A percentile compares a stretch with the other conserved stretches of the same genome.
phyloP scores from a whole-genome alignment of 2,329 filamentous ascomycete genomes.

The Rugonectria rugulosa region DNA sequence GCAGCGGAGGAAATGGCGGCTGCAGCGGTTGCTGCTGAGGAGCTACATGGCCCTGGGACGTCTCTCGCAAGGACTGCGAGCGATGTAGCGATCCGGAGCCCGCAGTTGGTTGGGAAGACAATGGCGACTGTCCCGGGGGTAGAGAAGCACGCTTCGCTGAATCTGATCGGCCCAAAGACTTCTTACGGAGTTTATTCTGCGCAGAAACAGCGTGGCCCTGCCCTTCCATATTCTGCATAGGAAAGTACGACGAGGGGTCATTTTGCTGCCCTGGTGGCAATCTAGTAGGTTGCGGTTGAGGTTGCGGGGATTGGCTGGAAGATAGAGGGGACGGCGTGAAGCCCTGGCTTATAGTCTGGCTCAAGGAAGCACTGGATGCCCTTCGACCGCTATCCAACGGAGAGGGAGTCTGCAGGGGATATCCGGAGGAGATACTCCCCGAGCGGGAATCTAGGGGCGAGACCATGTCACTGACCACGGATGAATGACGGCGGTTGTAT shows the following conservation, averaged over 20 bases:
- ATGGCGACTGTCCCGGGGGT: constrained; percentile 30
- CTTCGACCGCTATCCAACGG: constrained; percentile 38
- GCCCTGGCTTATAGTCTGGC: constrained; percentile 18
- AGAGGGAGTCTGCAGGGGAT: constrained; percentile 39
- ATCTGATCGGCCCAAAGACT: constrained; percentile 30
- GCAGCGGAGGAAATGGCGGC: neutral
- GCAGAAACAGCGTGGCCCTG: constrained; percentile 32
- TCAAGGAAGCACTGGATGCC: constrained; percentile 27
- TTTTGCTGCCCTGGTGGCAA: constrained; percentile 26
- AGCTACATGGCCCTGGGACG: constrained; percentile 14
- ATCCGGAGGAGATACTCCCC: constrained; percentile 35
- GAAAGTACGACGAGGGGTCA: constrained; percentile 33
- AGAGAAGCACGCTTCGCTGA: constrained; percentile 30
- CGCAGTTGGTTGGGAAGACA: constrained; percentile 11
- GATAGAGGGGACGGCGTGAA: constrained; percentile 36
- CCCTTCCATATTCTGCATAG: constrained; percentile 22
- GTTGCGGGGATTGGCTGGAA: neutral
- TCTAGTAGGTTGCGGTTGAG: constrained; percentile 23
- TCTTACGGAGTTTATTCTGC: constrained; percentile 35
- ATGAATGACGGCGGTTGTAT: constrained; percentile 37
- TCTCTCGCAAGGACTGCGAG: constrained; percentile 27
- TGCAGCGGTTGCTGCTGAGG: constrained; percentile 4
- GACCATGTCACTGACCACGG: constrained; percentile 32
- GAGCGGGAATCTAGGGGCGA: constrained; percentile 39
- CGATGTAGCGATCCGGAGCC: constrained; percentile 6